Evolutionary conservation across 192 early-diverging fungal species (phyloP).

Genomic region (Glomus cerebriforme): DNA sequence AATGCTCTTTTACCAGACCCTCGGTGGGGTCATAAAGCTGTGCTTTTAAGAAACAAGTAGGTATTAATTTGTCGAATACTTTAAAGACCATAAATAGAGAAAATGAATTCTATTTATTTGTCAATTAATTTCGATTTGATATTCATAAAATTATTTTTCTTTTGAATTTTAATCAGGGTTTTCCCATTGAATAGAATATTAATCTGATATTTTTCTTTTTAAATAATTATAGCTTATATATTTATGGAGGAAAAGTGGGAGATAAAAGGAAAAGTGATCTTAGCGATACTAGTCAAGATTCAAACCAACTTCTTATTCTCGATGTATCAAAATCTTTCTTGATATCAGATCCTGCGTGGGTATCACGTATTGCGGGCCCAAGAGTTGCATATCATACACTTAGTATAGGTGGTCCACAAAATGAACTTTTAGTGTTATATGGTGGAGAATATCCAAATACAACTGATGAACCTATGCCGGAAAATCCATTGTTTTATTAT

Average conservation of each 20-base stretch:
- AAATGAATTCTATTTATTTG: no score
- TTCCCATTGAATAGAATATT: neutral
- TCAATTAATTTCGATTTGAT: neutral
- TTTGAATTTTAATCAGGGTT: neutral
- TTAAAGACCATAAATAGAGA: neutral
- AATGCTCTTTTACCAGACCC: neutral
- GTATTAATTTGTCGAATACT: neutral
- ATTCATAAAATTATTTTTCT: no score
- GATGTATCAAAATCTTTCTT: neutral
- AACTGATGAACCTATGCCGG: neutral
- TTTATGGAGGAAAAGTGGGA: constrained; percentile 15
- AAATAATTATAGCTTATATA: constrained; percentile 17
- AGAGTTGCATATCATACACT: constrained; percentile 27
- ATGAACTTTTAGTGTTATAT: constrained; percentile 28
- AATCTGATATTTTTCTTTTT: neutral
- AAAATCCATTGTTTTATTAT: constrained; percentile 3
- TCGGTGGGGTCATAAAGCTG: neutral
- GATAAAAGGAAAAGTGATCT: neutral
- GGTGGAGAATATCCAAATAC: constrained; percentile 28
- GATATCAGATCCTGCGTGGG: neutral
- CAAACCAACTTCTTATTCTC: neutral
- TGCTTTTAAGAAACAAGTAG: neutral
- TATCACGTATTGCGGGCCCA: constrained; percentile 10
- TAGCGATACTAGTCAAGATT: neutral
- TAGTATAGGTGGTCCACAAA: constrained; percentile 26